Base-by-base conservation (phyloP, 2,329 filamentous ascomycete genomes). In the Madurella fahalii region DNA sequence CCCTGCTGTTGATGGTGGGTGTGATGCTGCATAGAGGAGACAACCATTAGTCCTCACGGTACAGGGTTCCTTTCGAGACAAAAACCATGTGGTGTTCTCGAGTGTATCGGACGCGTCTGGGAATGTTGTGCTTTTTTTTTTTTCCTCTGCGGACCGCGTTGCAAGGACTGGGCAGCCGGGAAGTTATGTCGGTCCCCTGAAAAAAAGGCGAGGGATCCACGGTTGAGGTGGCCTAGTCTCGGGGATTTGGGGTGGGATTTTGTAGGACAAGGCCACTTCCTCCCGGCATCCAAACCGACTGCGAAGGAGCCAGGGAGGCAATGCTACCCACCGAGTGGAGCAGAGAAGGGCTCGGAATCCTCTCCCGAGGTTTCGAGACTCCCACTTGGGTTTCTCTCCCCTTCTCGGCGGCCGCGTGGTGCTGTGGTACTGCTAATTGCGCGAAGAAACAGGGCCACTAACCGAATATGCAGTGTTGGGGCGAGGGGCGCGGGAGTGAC, bases 1-100 rank as follows among this genome's bases (percentile, higher is more conserved):
- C 85, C 86, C 78, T 88, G 84, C 74, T 84, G 83, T 71, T 83
- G 75, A 71, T 86, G 82, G 77, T 87, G 85, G 75, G 84, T 80
- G 77, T 88, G 86, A 81, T 89, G 86, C 85, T 90, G 83, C 79
- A 82, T 80, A 77, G 75, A 79, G 74, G 77, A 77, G 72, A 80
- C 71, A 74, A 77, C 74, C 75, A 80, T 83, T 79, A 82, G 80
- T 81, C 65, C 68, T 62, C 45, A 41, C 40, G 37, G 32, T 58
- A 55, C 61, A 63, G 56, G 58, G 59, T 60, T 62, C 46, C 54
- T 40, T 56, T 57, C 40, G 49, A 57, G 44, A 53, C 45, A 47
- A 58, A 57, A 60, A 59, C 52, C 48, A 58, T 57, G 56, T 61
- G 58, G 58, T 56, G 55, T 58, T 61, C 41, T 57, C 43, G 56